Evolutionary conservation across 2,329 filamentous ascomycete genomes (phyloP).

Genomic region (Apiospora marii): DNA sequence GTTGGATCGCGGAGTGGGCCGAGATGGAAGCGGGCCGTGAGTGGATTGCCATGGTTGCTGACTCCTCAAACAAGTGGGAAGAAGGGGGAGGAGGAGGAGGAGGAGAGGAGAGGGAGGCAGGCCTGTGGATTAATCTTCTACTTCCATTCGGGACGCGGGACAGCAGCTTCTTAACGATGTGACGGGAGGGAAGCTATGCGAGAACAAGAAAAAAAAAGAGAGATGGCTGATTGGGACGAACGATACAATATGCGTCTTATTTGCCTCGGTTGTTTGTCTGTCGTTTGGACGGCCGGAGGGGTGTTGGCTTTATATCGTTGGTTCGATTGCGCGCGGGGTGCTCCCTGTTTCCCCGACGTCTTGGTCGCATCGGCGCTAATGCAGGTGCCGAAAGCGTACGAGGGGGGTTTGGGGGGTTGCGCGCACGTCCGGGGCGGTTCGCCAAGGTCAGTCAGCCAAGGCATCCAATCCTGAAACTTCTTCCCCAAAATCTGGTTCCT

Average conservation of each 20-base stretch:
- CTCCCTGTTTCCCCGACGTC: not conserved
- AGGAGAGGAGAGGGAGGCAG: too few species aligned
- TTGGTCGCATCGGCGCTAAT: conserved; percentile 1
- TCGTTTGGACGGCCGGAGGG: not conserved
- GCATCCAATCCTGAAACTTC: too few species aligned
- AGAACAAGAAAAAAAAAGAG: not conserved
- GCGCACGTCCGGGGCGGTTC: too few species aligned
- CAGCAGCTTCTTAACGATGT: not conserved
- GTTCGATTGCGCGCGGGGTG: not conserved
- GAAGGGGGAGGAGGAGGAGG: too few species aligned
- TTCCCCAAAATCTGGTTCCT: too few species aligned
- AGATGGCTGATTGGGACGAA: too few species aligned
- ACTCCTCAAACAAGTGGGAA: too few species aligned
- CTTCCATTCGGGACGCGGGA: too few species aligned
- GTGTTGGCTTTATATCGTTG: not conserved
- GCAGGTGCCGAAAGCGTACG: not conserved
- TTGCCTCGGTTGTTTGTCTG: not conserved
- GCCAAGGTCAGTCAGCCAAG: too few species aligned
- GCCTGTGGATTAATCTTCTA: not conserved
- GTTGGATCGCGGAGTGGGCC: not conserved
- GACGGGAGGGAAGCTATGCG: not conserved
- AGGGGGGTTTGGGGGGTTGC: not conserved
- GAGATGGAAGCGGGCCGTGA: not conserved
- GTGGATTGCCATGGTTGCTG: not conserved
- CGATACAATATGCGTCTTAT: not conserved